Conservation (phyloP, 225 moss, liverwort and hornwort genomes). For the Marchantia polymorpha region DNA sequence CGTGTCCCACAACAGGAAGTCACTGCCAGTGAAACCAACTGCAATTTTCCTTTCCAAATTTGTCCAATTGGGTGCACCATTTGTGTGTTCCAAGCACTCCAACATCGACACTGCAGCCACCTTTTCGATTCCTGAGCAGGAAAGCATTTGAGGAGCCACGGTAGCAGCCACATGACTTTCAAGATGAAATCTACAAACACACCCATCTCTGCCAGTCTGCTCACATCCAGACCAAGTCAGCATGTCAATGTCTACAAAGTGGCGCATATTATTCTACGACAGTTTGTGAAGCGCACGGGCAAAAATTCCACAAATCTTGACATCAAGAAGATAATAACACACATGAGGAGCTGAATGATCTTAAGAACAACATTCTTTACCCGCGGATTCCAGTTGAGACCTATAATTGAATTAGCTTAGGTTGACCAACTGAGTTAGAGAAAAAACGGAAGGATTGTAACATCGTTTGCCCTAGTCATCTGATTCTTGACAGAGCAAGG, state of each 20-base stretch:
- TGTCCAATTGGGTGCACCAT: constrained; percentile 28
- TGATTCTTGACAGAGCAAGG: too few species aligned
- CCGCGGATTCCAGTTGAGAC: not conserved
- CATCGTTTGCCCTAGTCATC: too few species aligned
- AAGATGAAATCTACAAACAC: constrained; percentile 77
- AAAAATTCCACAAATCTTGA: not conserved
- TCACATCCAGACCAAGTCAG: not conserved
- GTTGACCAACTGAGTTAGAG: too few species aligned
- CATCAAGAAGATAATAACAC: not conserved
- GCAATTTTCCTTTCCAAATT: constrained; percentile 58
- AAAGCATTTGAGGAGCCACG: constrained; percentile 36
- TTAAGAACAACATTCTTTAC: not conserved
- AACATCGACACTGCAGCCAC: constrained; percentile 74
- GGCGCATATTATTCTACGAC: too few species aligned
- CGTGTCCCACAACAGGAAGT: constrained; percentile 87
- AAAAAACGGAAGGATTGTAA: too few species aligned
- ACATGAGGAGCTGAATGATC: not conserved
- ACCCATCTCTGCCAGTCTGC: constrained; percentile 98
- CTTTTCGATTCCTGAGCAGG: constrained; percentile 80
- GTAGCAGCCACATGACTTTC: constrained; percentile 26
- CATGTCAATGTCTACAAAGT: not conserved
- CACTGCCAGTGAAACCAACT: constrained; percentile 79
- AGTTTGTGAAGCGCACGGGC: not conserved
- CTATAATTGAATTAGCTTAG: too few species aligned
- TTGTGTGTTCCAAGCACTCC: constrained; percentile 51